Conservation (phyloP, 78 protist species). For the Neovahlkampfia damariscottae region DNA sequence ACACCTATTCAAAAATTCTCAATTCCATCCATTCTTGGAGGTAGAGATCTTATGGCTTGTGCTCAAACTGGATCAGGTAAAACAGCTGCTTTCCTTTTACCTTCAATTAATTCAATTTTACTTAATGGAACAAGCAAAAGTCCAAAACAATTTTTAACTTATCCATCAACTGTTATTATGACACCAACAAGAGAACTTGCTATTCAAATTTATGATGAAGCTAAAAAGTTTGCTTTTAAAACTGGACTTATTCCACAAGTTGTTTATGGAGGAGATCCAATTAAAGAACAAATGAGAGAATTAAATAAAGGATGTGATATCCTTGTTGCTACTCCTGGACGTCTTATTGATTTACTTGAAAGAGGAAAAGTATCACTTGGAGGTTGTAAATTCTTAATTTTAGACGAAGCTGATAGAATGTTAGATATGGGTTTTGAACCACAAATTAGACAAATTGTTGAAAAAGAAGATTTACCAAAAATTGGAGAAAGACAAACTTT, state of each 20-base stretch:
- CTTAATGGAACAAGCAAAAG: constrained; percentile 17
- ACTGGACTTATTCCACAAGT: constrained; percentile 57
- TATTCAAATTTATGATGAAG: constrained; percentile 78
- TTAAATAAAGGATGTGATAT: constrained; percentile 90
- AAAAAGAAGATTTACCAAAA: constrained; percentile 53
- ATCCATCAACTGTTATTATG: constrained; percentile 75
- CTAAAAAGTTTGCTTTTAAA: constrained; percentile 76
- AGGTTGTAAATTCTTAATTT: constrained; percentile 49
- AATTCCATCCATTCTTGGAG: constrained; percentile 60
- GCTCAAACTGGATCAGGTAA: constrained; percentile 98
- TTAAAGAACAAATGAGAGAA: constrained; percentile 70
- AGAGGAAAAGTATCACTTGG: constrained; percentile 68
- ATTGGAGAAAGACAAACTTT: constrained; percentile 73
- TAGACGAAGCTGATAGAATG: constrained; percentile 99
- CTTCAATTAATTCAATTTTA: constrained; percentile 45
- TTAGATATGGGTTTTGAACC: constrained; percentile 99
- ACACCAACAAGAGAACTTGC: constrained; percentile 99
- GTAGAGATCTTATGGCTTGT: constrained; percentile 97
- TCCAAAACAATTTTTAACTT: constrained; percentile 5
- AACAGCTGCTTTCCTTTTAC: constrained; percentile 90
- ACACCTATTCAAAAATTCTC: constrained; percentile 95
- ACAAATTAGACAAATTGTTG: constrained; percentile 87
- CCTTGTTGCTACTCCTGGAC: constrained; percentile 96
- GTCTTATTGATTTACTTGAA: constrained; percentile 84
- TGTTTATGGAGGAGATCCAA: constrained; percentile 95